These are phyloP conservation scores for Syncephalis fuscata DNA, from an alignment of 371 early-diverging fungal species.

Conservation along the genomic window DNA sequence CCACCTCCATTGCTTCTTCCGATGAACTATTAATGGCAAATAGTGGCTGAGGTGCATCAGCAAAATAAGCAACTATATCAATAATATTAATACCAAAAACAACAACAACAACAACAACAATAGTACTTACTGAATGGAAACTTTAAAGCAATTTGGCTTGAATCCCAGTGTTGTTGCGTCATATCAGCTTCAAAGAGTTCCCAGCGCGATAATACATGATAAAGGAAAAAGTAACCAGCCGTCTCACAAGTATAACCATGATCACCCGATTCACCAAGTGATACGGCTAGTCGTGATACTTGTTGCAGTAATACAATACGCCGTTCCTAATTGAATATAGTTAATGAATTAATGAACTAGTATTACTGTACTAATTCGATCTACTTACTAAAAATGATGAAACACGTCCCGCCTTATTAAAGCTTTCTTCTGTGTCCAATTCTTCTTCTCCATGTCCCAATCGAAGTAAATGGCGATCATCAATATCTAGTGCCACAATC, in stretches of 20 bases:
- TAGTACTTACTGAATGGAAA: slow-evolving; percentile 44
- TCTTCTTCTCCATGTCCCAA: slow-evolving; percentile 92
- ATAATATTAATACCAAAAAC: too few relatives aligned
- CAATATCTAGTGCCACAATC: slow-evolving; percentile 70
- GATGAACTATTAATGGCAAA: slow-evolving; percentile 29
- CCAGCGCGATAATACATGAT: slow-evolving; percentile 66
- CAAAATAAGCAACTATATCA: slow-evolving; percentile 29
- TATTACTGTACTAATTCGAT: background rate
- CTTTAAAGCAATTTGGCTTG: slow-evolving; percentile 12
- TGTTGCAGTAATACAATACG: slow-evolving; percentile 52
- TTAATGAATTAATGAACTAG: background rate
- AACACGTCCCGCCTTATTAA: slow-evolving; percentile 85
- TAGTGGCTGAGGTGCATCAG: slow-evolving; percentile 50
- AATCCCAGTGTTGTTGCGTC: too few relatives aligned
- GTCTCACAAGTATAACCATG: slow-evolving; percentile 88
- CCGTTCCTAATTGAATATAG: slow-evolving; percentile 25
- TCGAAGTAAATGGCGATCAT: slow-evolving; percentile 79
- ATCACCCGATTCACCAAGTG: slow-evolving; percentile 54
- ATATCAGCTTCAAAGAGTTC: slow-evolving; percentile 25
- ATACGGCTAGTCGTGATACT: slow-evolving; percentile 57
- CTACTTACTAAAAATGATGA: slow-evolving; percentile 49
- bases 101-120: too few relatives aligned
- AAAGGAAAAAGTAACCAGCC: slow-evolving; percentile 69
- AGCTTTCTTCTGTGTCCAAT: slow-evolving; percentile 56
- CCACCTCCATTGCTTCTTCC: slow-evolving; percentile 34